Evolutionary conservation across 2,329 filamentous ascomycete genomes (phyloP), one percentile per base, ranked within the genome.

Genomic region (Venturiaceae sp.): DNA sequence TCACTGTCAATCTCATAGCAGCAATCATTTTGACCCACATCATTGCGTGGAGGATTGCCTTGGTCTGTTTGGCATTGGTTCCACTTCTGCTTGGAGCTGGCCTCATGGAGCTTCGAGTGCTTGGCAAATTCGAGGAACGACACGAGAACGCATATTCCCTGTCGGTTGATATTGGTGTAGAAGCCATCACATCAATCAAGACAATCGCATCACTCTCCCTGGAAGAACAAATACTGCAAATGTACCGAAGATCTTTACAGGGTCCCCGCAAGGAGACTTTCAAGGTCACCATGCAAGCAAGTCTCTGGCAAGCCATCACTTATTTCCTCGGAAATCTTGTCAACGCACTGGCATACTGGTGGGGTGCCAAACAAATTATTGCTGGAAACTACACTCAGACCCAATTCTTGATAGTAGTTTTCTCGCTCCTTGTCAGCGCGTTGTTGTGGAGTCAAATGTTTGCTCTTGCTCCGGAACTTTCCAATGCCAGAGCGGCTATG

Each of bases 311-410:
- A 7, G 82, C 84, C 2, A 73, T 85, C 36, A 77, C 83, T 16
- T 81, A 83, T 66, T 80, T 78, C 62, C 74, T 80, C 9, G 81
- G 83, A 21, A 87, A 86, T 65, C 77, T 88, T 55, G 82, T 90
- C 28, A 88, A 90, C 65, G 85, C 86, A 0, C 80, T 92, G 57
- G 85, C 86, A 0, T 91, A 90, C 70, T 92, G 87, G 86, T 92
- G 87, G 86, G 87, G 87, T 3, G 80, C 86, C 0, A 85, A 82
- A 64, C 82, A 84, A 62, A 88, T 91, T 60, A 80, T 84, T 55
- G 76, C 79, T 44, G 86, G 87, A 4, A 74, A 82, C 58, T 86
- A 86, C 63, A 81, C 80, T 46, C 82, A 84, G 33, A 80, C 87
- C n/a, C 72, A 83, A 55, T 91, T 90, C 72, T 84, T 91, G 68